Percentiles rank a stretch among this genome's conserved stretches.
These are phyloP conservation scores for Parathielavia hyrcaniae DNA, from an alignment of 495 filamentous ascomycete species.

Conservation along the genomic window DNA sequence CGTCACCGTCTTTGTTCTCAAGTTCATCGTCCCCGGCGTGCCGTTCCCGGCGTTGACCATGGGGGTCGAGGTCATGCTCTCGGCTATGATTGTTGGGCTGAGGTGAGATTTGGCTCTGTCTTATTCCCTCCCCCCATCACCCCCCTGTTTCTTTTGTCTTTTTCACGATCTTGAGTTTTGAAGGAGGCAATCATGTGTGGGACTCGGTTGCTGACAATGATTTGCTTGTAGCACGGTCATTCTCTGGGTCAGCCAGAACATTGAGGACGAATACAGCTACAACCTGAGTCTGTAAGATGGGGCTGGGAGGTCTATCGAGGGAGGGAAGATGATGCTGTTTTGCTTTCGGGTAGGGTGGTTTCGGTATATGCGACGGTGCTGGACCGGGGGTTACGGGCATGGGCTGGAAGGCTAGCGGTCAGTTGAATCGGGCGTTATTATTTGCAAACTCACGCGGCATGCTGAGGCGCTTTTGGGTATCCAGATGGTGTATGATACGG, in stretches of 20 bases:
- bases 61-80: conserved; percentile 86
- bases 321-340: background rate
- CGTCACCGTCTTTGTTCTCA: conserved; percentile 84
- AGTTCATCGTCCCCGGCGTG: conserved; percentile 76
- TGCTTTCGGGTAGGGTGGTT: background rate
- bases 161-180: background rate
- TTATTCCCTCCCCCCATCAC: background rate
- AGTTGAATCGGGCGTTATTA: background rate
- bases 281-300: conserved; percentile 69
- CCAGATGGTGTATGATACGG: conserved; percentile 12
- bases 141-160: no score
- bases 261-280: conserved; percentile 98
- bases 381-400: background rate
- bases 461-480: conserved; percentile 3
- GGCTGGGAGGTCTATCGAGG: no score
- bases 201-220: conserved; percentile 12
- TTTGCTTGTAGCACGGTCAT: conserved; percentile 62
- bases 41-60: conserved; percentile 82
- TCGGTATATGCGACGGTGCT: no score
- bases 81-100: conserved; percentile 80
- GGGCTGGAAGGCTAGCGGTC: background rate
- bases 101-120: conserved; percentile 11
- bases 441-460: conserved; percentile 2
- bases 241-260: conserved; percentile 96
- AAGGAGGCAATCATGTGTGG: background rate